Evolutionary conservation across 306 rosid genomes (phyloP), one percentile per base, ranked within the genome.

Genomic region (Leucaena leucocephala): DNA sequence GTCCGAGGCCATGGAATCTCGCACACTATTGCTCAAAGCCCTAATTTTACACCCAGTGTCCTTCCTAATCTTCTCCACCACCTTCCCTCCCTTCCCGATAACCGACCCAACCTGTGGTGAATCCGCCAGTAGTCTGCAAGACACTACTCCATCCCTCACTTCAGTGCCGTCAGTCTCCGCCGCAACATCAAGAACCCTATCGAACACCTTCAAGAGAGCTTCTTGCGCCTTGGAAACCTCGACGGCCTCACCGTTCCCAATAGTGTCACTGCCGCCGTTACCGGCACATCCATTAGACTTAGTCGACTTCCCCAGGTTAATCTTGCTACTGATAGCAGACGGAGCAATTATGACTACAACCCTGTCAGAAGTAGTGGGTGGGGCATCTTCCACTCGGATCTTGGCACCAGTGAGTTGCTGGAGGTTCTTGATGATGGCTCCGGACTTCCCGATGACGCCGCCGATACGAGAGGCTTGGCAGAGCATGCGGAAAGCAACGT

Each of bases 391-490:
- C 17, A 95, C 50, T 42, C 98, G 88, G 84, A 95, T 93, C 91
- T 67, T 93, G 2, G 96, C 90, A 7, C 88, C 94, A 5, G 97
- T 91, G 39, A 80, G 57, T 44, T 78, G 89, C 91, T 91, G 98
- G 21, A 95, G 97, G 61, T 85, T 81, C 90, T 86, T 95, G 70
- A 95, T 93, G 6, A 83, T 86, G 68, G 27, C 12, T 17, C 99
- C 99, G 10, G 94, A 85, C 83, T 91, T 93, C 2, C 99, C 99
- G 68, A 95, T 95, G 65, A 95, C 77, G 35, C 96, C 96, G 15
- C 99, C 99, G 5, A 93, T 84, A 55, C 99, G 89, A 0, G 99
- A 95, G 3, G 92, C 90, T 82, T 95, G 99, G 85, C 99, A 95
- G 82, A 95, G 97, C 42, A 95, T 81, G 55, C 99, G 98, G 84